Percentiles rank a stretch among this genome's conserved stretches.
Conservation (phyloP, 78 protist species). For the Pelomyxa schiedti region DNA sequence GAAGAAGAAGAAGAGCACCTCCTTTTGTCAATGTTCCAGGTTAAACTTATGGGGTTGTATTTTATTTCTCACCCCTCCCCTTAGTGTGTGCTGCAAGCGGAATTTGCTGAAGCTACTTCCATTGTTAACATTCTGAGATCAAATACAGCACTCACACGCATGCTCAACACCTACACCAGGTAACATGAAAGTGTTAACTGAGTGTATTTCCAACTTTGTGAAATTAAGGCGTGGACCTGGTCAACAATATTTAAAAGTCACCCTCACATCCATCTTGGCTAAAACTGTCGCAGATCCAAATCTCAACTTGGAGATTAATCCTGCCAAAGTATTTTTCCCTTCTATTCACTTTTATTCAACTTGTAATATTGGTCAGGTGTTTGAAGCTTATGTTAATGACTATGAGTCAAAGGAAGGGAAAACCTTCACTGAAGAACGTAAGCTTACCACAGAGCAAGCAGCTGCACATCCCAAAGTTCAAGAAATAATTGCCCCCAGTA, state of each 20-base stretch:
- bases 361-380: conserved; percentile 38
- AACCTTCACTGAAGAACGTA: conserved; percentile 22
- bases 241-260: conserved; percentile 48
- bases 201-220: too few relatives aligned
- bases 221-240: conserved; percentile 73
- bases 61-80: too few relatives aligned
- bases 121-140: conserved; percentile 42
- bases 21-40: conserved; percentile 41
- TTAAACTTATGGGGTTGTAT: too few relatives aligned
- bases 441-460: conserved; percentile 44
- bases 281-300: conserved; percentile 13
- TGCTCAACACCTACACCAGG: conserved; percentile 66
- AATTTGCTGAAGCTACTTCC: conserved; percentile 31
- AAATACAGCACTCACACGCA: conserved; percentile 59
- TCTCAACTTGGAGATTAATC: conserved; percentile 33
- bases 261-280: conserved; percentile 24
- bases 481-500: conserved; percentile 16
- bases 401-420: conserved; percentile 52
- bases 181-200: too few relatives aligned
- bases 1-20: conserved; percentile 55
- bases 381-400: conserved; percentile 45
- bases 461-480: conserved; percentile 15
- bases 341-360: too few relatives aligned
- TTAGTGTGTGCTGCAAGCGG: conserved; percentile 36
- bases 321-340: too few relatives aligned